Conservation (phyloP, 768 basidiomycete genomes). For the Paxillus involutus region DNA sequence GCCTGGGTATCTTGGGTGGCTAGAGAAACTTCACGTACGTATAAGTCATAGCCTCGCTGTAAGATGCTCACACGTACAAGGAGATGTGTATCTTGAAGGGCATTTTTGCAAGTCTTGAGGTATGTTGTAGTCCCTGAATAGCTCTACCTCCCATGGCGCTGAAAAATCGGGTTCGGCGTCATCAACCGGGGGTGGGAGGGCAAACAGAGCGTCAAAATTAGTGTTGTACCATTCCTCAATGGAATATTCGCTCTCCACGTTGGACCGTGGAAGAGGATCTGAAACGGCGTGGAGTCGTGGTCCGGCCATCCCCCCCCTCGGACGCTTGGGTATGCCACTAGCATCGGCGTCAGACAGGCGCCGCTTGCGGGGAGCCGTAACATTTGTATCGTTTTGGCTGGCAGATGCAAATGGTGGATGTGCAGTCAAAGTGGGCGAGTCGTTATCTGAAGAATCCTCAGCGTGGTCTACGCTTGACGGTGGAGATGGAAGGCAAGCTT, state of each 20-base stretch:
- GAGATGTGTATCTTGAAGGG: no score
- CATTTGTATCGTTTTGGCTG: not conserved
- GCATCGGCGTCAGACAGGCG: slow-evolving; percentile 34
- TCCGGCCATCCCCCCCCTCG: slow-evolving; percentile 12
- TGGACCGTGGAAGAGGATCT: slow-evolving; percentile 25
- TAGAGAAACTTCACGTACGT: no score
- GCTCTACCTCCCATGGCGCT: slow-evolving; percentile 31
- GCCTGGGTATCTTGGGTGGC: no score
- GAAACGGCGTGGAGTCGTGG: slow-evolving; percentile 29
- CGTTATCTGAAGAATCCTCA: not conserved
- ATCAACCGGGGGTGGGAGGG: slow-evolving; percentile 26
- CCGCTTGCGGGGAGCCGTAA: slow-evolving; percentile 32
- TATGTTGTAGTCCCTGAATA: slow-evolving; percentile 29
- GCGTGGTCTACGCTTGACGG: not conserved
- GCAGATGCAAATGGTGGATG: not conserved
- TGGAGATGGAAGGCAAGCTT: not conserved
- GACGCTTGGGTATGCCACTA: slow-evolving; percentile 26
- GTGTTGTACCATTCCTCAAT: slow-evolving; percentile 38
- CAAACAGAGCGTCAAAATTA: slow-evolving; percentile 23
- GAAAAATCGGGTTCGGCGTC: slow-evolving; percentile 23
- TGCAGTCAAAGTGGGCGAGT: not conserved
- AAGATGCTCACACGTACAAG: not conserved
- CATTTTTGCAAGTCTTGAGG: slow-evolving; percentile 6
- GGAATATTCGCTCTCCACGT: slow-evolving; percentile 15
- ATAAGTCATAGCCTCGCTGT: not conserved